Evolutionary conservation across 225 moss, liverwort and hornwort genomes (phyloP).

Genomic region (Rhytidiadelphus loreus): DNA sequence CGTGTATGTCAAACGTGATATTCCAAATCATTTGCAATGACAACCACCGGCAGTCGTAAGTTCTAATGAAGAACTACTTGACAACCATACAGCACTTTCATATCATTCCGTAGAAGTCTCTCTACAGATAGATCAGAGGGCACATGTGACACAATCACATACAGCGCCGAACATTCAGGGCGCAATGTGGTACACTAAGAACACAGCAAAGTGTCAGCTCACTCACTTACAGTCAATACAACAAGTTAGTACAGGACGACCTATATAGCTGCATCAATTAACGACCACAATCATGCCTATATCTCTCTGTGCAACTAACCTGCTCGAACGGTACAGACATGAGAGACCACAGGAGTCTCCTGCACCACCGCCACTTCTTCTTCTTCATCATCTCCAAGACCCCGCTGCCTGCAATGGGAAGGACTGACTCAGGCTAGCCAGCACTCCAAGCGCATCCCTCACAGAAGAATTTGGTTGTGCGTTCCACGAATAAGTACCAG

Average conservation of each 20-base stretch:
- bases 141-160: neutral
- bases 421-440: neutral
- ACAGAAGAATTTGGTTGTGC: neutral
- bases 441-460: neutral
- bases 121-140: neutral
- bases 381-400: neutral
- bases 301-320: neutral
- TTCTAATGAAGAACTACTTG: neutral
- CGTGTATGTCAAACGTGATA: neutral
- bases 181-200: neutral
- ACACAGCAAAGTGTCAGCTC: neutral
- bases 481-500: neutral
- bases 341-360: neutral
- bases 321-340: neutral
- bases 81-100: neutral
- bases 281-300: neutral
- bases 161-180: neutral
- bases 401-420: neutral
- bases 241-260: neutral
- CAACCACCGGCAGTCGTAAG: neutral
- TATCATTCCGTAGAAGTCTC: neutral
- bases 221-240: neutral
- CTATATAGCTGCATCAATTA: neutral
- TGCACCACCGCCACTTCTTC: neutral
- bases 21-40: neutral